These are phyloP conservation scores for Metahyphopichia silvanorum DNA, from an alignment of 805 yeast genomes.

Conservation along the genomic window DNA sequence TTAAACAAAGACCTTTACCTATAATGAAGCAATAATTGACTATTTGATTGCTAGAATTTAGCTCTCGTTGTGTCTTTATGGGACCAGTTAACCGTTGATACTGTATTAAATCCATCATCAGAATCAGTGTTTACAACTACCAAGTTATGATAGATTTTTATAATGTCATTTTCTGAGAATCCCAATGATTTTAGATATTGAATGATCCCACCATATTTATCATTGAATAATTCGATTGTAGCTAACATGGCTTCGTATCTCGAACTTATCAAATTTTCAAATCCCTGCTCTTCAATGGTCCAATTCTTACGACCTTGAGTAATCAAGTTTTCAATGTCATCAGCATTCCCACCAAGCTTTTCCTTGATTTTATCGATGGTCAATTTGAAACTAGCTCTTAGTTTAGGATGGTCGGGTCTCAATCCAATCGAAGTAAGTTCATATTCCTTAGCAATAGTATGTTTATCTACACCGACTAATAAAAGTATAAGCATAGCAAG, in stretches of 20 bases:
- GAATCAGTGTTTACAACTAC: slow-evolving; percentile 15
- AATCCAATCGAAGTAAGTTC: slow-evolving; percentile 71
- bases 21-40: slow-evolving; percentile 50
- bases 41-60: not conserved
- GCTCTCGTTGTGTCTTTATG: not conserved
- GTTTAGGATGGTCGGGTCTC: slow-evolving; percentile 41
- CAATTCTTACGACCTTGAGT: slow-evolving; percentile 39
- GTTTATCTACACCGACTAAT: slow-evolving; percentile 61
- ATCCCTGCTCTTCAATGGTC: slow-evolving; percentile 48
- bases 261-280: slow-evolving; percentile 58
- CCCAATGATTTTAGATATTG: slow-evolving; percentile 46
- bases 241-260: slow-evolving; percentile 68
- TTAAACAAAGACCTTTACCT: slow-evolving; percentile 70
- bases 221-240: slow-evolving; percentile 51
- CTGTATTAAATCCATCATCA: slow-evolving; percentile 8
- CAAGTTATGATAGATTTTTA: slow-evolving; percentile 22
- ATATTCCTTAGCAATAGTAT: slow-evolving; percentile 69
- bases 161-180: slow-evolving; percentile 43
- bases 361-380: slow-evolving; percentile 27
- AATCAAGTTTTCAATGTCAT: slow-evolving; percentile 19
- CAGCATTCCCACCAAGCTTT: slow-evolving; percentile 18
- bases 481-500: slow-evolving; percentile 64
- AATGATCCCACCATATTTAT: slow-evolving; percentile 53
- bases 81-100: not conserved
- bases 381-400: slow-evolving; percentile 32